phyloP scores from a whole-genome alignment of 1,139 yeast genomes.

The Casaregolazyma suthepensis region DNA sequence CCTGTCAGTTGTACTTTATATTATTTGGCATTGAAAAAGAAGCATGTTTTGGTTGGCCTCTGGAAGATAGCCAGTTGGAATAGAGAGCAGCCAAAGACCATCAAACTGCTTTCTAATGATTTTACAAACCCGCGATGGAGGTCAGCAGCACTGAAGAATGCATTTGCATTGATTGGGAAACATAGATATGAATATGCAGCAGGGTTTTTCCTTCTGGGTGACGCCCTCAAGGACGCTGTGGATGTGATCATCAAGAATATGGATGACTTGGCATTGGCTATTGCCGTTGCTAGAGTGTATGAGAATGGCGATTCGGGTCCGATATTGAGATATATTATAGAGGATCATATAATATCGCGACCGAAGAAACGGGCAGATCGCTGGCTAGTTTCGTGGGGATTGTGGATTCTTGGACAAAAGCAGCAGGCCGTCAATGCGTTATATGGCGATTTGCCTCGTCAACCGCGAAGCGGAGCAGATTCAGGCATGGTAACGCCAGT shows the following conservation, averaged over 20 bases:
- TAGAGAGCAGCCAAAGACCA: slow-evolving; percentile 75
- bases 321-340: slow-evolving; percentile 46
- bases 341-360: slow-evolving; percentile 47
- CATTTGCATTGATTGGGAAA: slow-evolving; percentile 81
- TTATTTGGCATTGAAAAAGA: slow-evolving; percentile 71
- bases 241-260: slow-evolving; percentile 64
- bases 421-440: slow-evolving; percentile 22
- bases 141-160: slow-evolving; percentile 86
- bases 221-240: slow-evolving; percentile 67
- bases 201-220: slow-evolving; percentile 79
- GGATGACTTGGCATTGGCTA: slow-evolving; percentile 63
- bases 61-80: slow-evolving; percentile 79
- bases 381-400: slow-evolving; percentile 80
- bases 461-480: background rate
- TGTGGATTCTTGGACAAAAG: slow-evolving; percentile 49
- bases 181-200: slow-evolving; percentile 88
- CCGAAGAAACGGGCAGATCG: slow-evolving; percentile 63
- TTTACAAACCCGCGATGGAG: slow-evolving; percentile 71
- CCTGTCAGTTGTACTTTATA: slow-evolving; percentile 71
- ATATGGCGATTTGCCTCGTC: slow-evolving; percentile 15
- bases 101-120: slow-evolving; percentile 70
- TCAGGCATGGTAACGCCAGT: slow-evolving; percentile 4
- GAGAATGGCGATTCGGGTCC: slow-evolving; percentile 47
- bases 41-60: slow-evolving; percentile 66
- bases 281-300: slow-evolving; percentile 74